Conservation (phyloP, 768 basidiomycete species). For the Rhodotorula graminis region DNA sequence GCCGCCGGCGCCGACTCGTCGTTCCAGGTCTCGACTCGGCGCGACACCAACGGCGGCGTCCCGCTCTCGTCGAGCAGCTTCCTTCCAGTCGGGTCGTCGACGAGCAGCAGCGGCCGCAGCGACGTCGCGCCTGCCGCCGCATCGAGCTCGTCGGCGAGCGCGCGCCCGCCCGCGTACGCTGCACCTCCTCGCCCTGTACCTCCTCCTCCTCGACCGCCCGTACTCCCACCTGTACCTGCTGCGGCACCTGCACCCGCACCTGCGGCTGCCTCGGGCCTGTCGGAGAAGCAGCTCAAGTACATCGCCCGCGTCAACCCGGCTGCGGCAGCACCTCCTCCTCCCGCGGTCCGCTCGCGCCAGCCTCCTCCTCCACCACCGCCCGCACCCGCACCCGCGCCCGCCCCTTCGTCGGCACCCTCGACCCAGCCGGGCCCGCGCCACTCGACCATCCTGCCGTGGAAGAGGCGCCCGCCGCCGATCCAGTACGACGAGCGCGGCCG, state of each 20-base stretch:
- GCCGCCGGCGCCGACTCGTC: too few relatives aligned
- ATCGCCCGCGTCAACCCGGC: not conserved
- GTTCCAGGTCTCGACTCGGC: too few relatives aligned
- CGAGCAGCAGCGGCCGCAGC: too few relatives aligned
- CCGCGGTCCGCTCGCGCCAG: not conserved
- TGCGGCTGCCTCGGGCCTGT: not conserved
- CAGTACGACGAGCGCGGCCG: slow-evolving; percentile 2
- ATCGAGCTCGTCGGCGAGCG: not conserved
- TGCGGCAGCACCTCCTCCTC: not conserved
- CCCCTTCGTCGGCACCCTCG: not conserved
- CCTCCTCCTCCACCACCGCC: not conserved
- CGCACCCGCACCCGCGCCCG: too few relatives aligned
- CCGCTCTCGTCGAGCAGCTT: too few relatives aligned
- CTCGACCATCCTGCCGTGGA: not conserved
- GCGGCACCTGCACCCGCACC: not conserved
- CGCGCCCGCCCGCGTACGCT: too few relatives aligned
- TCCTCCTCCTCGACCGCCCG: too few relatives aligned
- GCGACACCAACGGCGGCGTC: too few relatives aligned
- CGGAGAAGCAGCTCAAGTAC: not conserved
- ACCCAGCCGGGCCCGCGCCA: not conserved
- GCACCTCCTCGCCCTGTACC: too few relatives aligned
- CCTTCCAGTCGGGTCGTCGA: too few relatives aligned
- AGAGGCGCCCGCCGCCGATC: not conserved
- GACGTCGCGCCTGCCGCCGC: not conserved
- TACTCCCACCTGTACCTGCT: too few relatives aligned